Evolutionary conservation across 345 rosid species (phyloP).

Genomic region (Hibiscus syriacus): DNA sequence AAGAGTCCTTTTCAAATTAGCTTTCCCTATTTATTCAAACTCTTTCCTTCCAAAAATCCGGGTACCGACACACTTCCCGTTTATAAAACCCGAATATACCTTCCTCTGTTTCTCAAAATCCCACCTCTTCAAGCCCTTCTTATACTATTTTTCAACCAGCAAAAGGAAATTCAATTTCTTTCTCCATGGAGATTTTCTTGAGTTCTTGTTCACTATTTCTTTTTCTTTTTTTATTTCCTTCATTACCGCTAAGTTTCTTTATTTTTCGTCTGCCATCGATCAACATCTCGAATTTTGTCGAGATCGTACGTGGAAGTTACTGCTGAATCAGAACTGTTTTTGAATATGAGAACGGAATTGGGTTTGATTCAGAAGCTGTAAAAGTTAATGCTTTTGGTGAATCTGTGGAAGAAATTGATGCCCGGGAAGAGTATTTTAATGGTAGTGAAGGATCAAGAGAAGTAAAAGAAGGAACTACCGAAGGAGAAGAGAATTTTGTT

Average conservation of each 20-base stretch:
- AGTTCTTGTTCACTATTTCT: slow-evolving; percentile 9
- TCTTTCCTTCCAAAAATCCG: background rate
- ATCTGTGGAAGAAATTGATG: background rate
- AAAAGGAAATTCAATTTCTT: background rate
- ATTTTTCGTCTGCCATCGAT: slow-evolving; percentile 1
- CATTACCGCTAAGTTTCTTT: slow-evolving; percentile 17
- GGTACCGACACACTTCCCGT: slow-evolving; percentile 11
- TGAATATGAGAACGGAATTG: slow-evolving; percentile 6
- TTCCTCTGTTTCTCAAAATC: slow-evolving; percentile 12
- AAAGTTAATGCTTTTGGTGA: slow-evolving; percentile 12
- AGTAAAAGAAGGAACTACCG: background rate
- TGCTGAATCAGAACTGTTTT: background rate
- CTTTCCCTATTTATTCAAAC: background rate
- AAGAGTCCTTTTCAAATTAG: slow-evolving; percentile 14
- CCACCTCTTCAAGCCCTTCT: background rate
- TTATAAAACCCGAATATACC: slow-evolving; percentile 6
- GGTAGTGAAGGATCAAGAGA: slow-evolving; percentile 3
- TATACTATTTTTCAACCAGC: background rate
- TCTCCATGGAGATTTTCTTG: slow-evolving; percentile 28
- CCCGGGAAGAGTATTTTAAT: background rate
- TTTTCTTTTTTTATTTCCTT: slow-evolving; percentile 20
- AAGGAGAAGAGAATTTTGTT: background rate
- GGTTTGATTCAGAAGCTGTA: slow-evolving; percentile 14
- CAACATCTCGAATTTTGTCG: background rate
- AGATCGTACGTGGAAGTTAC: background rate